Percentiles rank a stretch among this genome's conserved stretches.
phyloP scores from a whole-genome alignment of 208 protist species.

The Naegleria lovaniensis region DNA sequence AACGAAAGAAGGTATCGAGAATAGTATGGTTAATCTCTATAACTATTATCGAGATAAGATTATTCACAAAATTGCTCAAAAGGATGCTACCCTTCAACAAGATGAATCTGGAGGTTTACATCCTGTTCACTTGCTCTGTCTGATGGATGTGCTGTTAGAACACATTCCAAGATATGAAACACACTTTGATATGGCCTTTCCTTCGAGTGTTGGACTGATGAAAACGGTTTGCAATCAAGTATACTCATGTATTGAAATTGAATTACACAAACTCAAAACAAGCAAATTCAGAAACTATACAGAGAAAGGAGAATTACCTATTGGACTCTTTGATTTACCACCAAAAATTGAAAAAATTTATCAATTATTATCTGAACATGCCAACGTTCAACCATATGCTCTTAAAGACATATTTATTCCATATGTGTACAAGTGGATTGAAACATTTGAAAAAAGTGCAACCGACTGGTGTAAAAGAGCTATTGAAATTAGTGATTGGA shows the following conservation, averaged over 20 bases:
- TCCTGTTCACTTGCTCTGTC: neutral
- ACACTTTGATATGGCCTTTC: neutral
- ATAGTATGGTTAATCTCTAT: neutral
- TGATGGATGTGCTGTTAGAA: neutral
- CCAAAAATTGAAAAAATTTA: neutral
- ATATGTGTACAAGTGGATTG: conserved; percentile 11
- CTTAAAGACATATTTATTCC: neutral
- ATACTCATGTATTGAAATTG: neutral
- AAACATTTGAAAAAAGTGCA: neutral
- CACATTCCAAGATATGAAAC: neutral
- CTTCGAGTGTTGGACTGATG: neutral
- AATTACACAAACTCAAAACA: neutral
- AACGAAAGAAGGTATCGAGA: neutral
- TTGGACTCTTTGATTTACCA: neutral
- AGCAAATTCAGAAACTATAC: neutral
- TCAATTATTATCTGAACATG: neutral
- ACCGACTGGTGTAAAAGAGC: neutral
- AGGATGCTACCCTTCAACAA: neutral
- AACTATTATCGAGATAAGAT: neutral
- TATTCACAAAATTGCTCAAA: neutral
- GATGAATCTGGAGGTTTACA: neutral
- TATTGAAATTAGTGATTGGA: neutral
- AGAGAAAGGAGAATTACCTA: neutral
- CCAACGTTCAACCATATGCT: neutral
- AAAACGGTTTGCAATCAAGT: neutral